phyloP scores from a whole-genome alignment of 441 rosid species.

The Syzygium syzygioides region DNA sequence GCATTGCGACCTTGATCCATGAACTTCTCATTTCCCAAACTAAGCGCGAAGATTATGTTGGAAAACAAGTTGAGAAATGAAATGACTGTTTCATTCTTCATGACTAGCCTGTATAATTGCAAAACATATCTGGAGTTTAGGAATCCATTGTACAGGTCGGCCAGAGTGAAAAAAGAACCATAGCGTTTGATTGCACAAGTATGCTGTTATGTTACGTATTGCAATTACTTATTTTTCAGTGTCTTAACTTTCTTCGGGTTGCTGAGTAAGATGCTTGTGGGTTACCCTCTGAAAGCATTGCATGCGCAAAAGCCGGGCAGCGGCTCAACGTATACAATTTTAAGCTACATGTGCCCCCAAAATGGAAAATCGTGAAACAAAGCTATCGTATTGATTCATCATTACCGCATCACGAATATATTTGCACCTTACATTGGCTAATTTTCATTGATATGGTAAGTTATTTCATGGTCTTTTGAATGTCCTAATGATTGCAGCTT shows the following conservation, averaged over 20 bases:
- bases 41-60: not conserved
- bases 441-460: not conserved
- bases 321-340: not conserved
- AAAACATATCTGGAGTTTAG: not conserved
- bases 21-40: not conserved
- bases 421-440: not conserved
- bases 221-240: not conserved
- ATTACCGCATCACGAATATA: no score
- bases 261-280: not conserved
- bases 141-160: not conserved
- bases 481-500: not conserved
- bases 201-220: not conserved
- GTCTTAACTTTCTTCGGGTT: not conserved
- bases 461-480: no score
- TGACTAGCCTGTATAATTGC: not conserved
- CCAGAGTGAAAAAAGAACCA: not conserved
- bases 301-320: not conserved
- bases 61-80: not conserved
- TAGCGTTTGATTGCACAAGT: accelerated
- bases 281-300: not conserved
- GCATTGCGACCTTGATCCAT: not conserved
- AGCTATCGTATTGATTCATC: not conserved
- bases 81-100: not conserved
- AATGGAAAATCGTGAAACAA: no score
- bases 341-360: not conserved